These are phyloP conservation scores for Phytopythium cucurbitacearum DNA, from an alignment of 352 stramenopile genomes.

Conservation along the genomic window DNA sequence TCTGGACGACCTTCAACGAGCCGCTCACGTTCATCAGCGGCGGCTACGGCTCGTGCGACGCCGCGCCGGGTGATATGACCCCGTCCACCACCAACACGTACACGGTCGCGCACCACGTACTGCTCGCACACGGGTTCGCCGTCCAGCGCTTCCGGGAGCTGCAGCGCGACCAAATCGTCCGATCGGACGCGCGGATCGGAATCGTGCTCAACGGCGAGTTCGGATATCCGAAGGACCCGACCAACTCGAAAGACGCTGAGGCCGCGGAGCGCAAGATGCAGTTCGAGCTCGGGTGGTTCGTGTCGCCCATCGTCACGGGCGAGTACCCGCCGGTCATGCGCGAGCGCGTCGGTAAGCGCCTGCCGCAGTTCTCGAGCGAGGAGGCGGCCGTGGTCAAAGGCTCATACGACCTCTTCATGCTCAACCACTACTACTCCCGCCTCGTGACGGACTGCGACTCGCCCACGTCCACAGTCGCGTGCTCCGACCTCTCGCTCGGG, in stretches of 20 bases:
- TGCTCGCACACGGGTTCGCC: constrained; percentile 87
- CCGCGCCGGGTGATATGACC: constrained; percentile 24
- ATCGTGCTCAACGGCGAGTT: constrained; percentile 87
- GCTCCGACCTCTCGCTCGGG: constrained; percentile 23
- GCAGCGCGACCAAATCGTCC: constrained; percentile 25
- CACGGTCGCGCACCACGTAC: constrained; percentile 81
- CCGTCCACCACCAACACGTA: constrained; percentile 41
- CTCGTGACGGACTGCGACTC: constrained; percentile 33
- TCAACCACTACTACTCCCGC: constrained; percentile 91
- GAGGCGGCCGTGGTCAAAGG: constrained; percentile 61
- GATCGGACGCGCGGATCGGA: constrained; percentile 69
- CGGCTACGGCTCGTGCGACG: constrained; percentile 79
- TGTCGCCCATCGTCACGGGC: constrained; percentile 79
- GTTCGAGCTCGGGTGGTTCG: constrained; percentile 88
- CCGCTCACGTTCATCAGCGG: constrained; percentile 81
- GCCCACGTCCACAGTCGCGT: constrained; percentile 18
- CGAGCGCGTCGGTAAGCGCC: constrained; percentile 49
- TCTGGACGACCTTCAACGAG: constrained; percentile 97
- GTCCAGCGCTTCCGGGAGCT: constrained; percentile 85
- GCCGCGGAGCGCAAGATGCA: constrained; percentile 77
- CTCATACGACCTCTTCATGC: constrained; percentile 91
- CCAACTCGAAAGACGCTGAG: constrained; percentile 22
- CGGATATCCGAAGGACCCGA: constrained; percentile 67
- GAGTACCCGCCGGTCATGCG: constrained; percentile 91
- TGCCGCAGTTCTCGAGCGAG: constrained; percentile 81